Percentiles rank a stretch among this genome's conserved stretches.
Conservation (phyloP, 129 eudicot species). For the Pulicaria dysenterica region DNA sequence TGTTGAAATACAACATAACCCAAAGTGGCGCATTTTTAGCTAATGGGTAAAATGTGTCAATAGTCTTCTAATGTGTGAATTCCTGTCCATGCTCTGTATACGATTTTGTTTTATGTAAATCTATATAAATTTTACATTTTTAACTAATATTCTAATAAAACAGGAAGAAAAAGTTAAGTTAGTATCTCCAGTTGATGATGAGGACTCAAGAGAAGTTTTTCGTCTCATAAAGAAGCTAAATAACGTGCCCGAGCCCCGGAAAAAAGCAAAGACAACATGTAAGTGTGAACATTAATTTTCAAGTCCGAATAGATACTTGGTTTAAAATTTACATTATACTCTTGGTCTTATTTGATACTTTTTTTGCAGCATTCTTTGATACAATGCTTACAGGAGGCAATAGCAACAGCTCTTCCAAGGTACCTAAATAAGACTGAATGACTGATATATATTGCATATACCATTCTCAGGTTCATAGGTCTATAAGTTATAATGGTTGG, state of each 20-base stretch:
- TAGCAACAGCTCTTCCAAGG: constrained; percentile 58
- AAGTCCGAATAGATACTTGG: not conserved
- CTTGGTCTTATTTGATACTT: constrained; percentile 7
- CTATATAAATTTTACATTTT: not conserved
- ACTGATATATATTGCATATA: not conserved
- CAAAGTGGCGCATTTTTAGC: no score
- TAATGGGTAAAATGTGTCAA: no score
- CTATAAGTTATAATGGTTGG: no score
- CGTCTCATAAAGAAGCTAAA: constrained; percentile 80
- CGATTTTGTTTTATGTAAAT: no score
- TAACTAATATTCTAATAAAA: constrained; percentile 21
- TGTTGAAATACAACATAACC: no score
- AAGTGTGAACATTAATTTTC: constrained; percentile 29
- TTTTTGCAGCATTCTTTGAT: constrained; percentile 68
- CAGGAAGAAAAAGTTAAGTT: constrained; percentile 58
- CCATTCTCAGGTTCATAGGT: not conserved
- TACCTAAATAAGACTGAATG: not conserved
- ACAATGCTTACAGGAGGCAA: constrained; percentile 67
- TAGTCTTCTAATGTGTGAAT: no score
- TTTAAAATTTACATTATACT: not conserved
- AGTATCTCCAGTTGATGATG: constrained; percentile 62
- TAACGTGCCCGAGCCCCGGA: constrained; percentile 49
- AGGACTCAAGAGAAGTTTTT: constrained; percentile 75
- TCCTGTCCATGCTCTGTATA: no score
- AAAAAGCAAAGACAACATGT: constrained; percentile 68